These are phyloP conservation scores for Globisporangium spiculum DNA, from an alignment of 352 stramenopile species.

Conservation along the genomic window DNA sequence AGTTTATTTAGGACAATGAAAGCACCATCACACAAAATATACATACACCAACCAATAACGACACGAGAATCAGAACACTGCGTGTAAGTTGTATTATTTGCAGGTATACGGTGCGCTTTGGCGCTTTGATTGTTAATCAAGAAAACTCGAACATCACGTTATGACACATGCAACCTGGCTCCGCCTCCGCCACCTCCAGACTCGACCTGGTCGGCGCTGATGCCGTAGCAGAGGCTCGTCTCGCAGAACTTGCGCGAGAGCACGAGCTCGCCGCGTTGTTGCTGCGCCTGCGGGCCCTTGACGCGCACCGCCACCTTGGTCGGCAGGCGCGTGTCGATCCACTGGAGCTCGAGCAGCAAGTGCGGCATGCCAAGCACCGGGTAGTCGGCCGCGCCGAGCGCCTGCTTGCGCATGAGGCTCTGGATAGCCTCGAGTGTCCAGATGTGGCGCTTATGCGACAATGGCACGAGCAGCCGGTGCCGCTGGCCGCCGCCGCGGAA, in stretches of 20 bases:
- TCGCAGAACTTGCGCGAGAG: conserved; percentile 42
- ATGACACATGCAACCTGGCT: neutral
- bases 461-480: conserved; percentile 41
- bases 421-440: conserved; percentile 49
- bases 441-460: conserved; percentile 44
- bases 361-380: conserved; percentile 46
- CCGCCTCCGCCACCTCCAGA: neutral
- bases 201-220: conserved; percentile 21
- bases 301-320: conserved; percentile 44
- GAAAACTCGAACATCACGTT: too few relatives aligned
- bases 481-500: conserved; percentile 26
- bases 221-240: conserved; percentile 36
- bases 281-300: conserved; percentile 12
- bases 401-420: conserved; percentile 44
- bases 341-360: conserved; percentile 51
- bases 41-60: too few relatives aligned
- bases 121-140: too few relatives aligned
- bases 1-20: too few relatives aligned
- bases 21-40: too few relatives aligned
- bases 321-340: conserved; percentile 60
- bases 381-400: conserved; percentile 33
- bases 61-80: too few relatives aligned
- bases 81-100: too few relatives aligned
- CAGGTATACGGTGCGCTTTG: too few relatives aligned
- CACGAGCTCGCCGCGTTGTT: conserved; percentile 16